Evolutionary conservation across 2,329 filamentous ascomycete species (phyloP), one percentile per base, ranked within the genome.

Genomic region (Talaromyces sp.): DNA sequence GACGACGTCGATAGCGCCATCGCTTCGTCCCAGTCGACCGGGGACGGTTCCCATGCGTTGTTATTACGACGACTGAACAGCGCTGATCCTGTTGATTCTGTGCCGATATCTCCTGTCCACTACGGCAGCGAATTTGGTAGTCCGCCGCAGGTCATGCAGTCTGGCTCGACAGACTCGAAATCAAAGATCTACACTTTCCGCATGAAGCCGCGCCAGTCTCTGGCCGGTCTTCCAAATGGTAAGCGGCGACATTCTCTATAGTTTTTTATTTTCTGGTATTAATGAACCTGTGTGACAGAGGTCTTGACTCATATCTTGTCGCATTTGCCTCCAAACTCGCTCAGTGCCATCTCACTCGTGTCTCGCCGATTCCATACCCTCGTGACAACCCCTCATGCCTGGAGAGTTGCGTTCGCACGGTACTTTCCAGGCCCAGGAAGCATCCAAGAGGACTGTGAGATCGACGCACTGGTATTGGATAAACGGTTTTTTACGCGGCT

Each of bases 271-370:
- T 56, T 40, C 63, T 67, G 65, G 66, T 59, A 51, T 27, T 53
- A 51, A 59, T 58, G 62, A 47, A 27, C 10, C 23, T 47, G 33
- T 58, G 34, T 18, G 53, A 40, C 75, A 97, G 95, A 99, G 82
- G 88, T 98, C 61, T 77, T 98, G 75, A 96, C 91, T 10, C 92
- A 97, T 70, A 88, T 96, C 34, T 79, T 98, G 61, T 96, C 95
- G 44, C 91, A 98, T 78, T 82, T 99, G 58, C 89, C 93, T 57
- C 92, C 93, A 9, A 86, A 91, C 65, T 92, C 94, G 28, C 85
- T 98, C 68, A 87, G 89, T 18, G 85, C 89, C 9, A 89, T 96
- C 10, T 89, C 92, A 18, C 83, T 96, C 57, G 92, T 98, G 33
- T 97, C 91, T 36, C 91, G 88, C 70, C 89, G 91, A 60, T 96